A percentile compares a stretch with the other conserved stretches of the same genome.
Evolutionary conservation across 208 protist genomes (phyloP).

Genomic region (Leishmania amazonensis): DNA sequence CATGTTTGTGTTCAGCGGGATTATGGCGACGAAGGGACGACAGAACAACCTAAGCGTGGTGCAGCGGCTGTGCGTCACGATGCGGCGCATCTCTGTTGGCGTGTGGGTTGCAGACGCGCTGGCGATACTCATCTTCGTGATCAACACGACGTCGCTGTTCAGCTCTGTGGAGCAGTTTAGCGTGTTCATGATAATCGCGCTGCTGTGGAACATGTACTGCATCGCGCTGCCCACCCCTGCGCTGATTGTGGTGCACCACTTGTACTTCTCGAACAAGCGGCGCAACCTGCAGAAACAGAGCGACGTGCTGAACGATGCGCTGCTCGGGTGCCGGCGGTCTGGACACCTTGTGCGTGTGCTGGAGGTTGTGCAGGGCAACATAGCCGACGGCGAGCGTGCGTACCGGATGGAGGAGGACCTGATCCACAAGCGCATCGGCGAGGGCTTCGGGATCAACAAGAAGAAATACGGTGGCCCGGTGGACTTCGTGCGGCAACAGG

Average conservation of each 20-base stretch:
- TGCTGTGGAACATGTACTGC: conserved; percentile 67
- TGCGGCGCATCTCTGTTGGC: conserved; percentile 38
- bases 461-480: conserved; percentile 16
- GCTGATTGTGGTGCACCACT: conserved; percentile 59
- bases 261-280: conserved; percentile 49
- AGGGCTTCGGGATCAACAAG: conserved; percentile 35
- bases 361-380: conserved; percentile 34
- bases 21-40: conserved; percentile 63
- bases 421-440: conserved; percentile 27
- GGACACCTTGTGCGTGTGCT: conserved; percentile 29
- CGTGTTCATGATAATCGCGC: conserved; percentile 60
- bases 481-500: conserved; percentile 27
- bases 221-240: conserved; percentile 48
- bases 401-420: conserved; percentile 38
- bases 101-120: conserved; percentile 53
- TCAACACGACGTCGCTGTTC: conserved; percentile 60
- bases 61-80: conserved; percentile 65
- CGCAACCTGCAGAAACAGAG: conserved; percentile 54
- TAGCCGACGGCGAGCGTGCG: conserved; percentile 18
- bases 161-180: conserved; percentile 51
- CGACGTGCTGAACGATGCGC: conserved; percentile 39
- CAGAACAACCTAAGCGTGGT: conserved; percentile 63
- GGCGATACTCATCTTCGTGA: conserved; percentile 54
- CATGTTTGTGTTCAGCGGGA: conserved; percentile 59
- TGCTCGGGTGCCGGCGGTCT: conserved; percentile 31